Conservation (phyloP, 352 stramenopile species). For the Pythium phragmitis region DNA sequence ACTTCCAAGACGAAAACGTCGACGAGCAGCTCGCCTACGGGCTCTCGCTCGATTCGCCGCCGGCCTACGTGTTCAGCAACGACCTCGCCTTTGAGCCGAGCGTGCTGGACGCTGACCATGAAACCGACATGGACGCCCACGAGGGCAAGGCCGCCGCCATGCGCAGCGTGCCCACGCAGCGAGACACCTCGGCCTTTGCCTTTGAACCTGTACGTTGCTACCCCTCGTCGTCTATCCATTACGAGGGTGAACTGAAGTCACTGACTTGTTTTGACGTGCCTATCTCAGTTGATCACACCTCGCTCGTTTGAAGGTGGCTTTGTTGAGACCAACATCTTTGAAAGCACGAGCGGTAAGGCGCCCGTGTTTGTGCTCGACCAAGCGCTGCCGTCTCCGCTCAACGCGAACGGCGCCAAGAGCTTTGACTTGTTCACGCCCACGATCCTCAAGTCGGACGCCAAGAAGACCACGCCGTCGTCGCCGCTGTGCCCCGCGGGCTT, state of each 20-base stretch:
- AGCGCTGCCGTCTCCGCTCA: slow-evolving; percentile 13
- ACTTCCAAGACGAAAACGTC: slow-evolving; percentile 21
- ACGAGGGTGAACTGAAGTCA: not conserved
- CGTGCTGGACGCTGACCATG: slow-evolving; percentile 13
- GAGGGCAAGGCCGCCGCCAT: slow-evolving; percentile 30
- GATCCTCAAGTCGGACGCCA: slow-evolving; percentile 18
- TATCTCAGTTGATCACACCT: slow-evolving; percentile 25
- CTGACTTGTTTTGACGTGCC: slow-evolving; percentile 1
- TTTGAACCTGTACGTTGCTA: slow-evolving; percentile 23
- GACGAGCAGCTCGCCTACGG: slow-evolving; percentile 26
- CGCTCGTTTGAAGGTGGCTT: slow-evolving; percentile 24
- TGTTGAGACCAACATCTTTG: slow-evolving; percentile 27
- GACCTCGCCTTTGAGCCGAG: slow-evolving; percentile 25
- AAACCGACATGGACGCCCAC: slow-evolving; percentile 18
- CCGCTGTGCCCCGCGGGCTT: slow-evolving; percentile 51
- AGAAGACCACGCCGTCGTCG: slow-evolving; percentile 23
- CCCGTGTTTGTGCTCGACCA: slow-evolving; percentile 33
- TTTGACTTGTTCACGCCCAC: slow-evolving; percentile 22
- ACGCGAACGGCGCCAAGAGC: slow-evolving; percentile 15
- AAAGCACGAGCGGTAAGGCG: slow-evolving; percentile 19
- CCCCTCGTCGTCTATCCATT: not conserved
- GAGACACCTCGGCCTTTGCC: slow-evolving; percentile 22
- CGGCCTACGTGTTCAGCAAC: slow-evolving; percentile 34
- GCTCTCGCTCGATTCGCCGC: slow-evolving; percentile 34
- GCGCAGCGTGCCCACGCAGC: slow-evolving; percentile 27